Evolutionary conservation across 139 green algal species (phyloP), one percentile per base, ranked within the genome.

Genomic region (Axilococcus clingmanii): DNA sequence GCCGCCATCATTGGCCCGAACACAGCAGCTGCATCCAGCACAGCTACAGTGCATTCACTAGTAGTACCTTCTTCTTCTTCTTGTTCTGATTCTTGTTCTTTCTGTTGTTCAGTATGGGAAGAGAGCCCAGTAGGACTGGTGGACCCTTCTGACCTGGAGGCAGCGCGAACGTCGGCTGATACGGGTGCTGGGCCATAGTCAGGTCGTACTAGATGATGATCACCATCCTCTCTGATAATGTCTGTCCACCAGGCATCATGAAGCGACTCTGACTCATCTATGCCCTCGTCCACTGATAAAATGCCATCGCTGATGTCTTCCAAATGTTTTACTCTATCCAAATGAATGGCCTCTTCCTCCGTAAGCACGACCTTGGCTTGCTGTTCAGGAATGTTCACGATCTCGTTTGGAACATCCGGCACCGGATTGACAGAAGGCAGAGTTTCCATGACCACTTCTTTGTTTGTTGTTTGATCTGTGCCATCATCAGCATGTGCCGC

Each of bases 21-120:
- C 5, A 60, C 55, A 40, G 32, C 8, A 11, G 42, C 47, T 12
- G 52, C 55, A 30, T 71, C 63, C 40, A 71, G 5, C 12, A 71
- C 63, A 7, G 32, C 23, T 23, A 71, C 61, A 40, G 61, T 66
- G 55, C 63, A 71, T n/a, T 63, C 34, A 33, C 19, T 7, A 22
- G 25, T 14, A 27, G 48, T 35, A 38, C 12, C 7, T 11, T 28
- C 43, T 47, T 44, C n/a, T 19, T 12, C 33, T 50, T 20, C 33
- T n/a, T 29, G n/a, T 5, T 19, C 14, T 12, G 33, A 17, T 38
- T 9, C 33, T 38, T 9, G 33, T n/a, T 27, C 7, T 2, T 33
- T 43, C 2, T 4, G 23, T 19, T n/a, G 2, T 17, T 23, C 15
- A 20, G n/a, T n/a, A n/a, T n/a, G n/a, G n/a, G n/a, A n/a, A n/a